A percentile compares a stretch with the other conserved stretches of the same genome.
These are phyloP conservation scores for Pinus albicaulis DNA, from an alignment of 75 land plant genomes.

Conservation along the genomic window DNA sequence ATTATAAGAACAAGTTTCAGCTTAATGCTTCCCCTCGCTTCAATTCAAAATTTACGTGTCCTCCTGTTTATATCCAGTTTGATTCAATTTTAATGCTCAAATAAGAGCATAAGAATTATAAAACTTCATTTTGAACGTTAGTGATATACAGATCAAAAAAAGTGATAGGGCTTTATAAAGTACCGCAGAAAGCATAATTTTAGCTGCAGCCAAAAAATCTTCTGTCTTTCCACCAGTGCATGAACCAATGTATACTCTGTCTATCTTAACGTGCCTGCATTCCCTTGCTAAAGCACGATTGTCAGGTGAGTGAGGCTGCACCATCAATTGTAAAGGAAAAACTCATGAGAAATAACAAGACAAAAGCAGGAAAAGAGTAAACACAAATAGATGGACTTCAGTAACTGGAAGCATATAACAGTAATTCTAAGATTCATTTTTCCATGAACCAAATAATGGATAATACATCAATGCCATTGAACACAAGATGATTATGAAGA, in stretches of 20 bases:
- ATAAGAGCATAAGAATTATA: neutral
- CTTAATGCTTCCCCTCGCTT: neutral
- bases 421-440: neutral
- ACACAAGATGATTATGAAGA: neutral
- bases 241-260: conserved; percentile 95
- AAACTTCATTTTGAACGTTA: neutral
- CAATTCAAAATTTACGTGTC: neutral
- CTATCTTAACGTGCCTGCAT: conserved; percentile 91
- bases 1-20: neutral
- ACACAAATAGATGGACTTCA: neutral
- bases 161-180: conserved; percentile 9
- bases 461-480: neutral
- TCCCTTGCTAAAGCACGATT: conserved; percentile 94
- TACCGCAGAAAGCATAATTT: conserved; percentile 67
- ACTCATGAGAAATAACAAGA: neutral
- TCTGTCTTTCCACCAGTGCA: conserved; percentile 99
- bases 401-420: conserved; percentile 4
- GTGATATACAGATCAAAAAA: neutral
- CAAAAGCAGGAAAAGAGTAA: neutral
- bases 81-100: too few species aligned
- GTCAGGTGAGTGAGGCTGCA: conserved; percentile 98
- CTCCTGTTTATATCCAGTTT: neutral
- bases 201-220: conserved; percentile 90
- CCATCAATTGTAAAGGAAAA: neutral
- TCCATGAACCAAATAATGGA: neutral